Evolutionary conservation across 768 basidiomycete species (phyloP).

Genomic region (Leccinum boreale): DNA sequence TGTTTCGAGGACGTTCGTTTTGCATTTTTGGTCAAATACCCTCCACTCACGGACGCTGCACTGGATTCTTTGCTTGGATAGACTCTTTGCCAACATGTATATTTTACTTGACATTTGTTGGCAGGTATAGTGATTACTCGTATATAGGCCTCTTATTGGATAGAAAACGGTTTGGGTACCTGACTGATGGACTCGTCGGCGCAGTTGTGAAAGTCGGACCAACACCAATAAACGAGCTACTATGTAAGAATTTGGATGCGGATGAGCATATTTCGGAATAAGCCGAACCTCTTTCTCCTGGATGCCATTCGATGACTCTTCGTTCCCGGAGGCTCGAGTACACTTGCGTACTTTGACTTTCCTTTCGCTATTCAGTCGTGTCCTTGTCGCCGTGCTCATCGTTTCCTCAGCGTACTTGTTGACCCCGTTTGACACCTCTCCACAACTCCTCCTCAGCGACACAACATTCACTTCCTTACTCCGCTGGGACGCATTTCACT

Average conservation of each 20-base stretch:
- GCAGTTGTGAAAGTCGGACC: too few relatives aligned
- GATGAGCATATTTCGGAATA: background rate
- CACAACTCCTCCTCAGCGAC: conserved; percentile 17
- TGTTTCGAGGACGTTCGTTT: conserved; percentile 2
- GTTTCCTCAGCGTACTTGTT: conserved; percentile 19
- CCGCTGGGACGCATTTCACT: conserved; percentile 91
- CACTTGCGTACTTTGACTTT: conserved; percentile 23
- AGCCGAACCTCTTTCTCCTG: background rate
- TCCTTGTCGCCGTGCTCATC: conserved; percentile 18
- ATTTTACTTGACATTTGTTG: background rate
- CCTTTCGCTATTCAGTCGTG: conserved; percentile 22
- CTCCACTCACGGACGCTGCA: background rate
- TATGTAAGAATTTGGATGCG: too few relatives aligned
- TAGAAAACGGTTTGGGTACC: too few relatives aligned
- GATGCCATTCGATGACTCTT: background rate
- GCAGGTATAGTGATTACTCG: background rate
- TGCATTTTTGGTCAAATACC: background rate
- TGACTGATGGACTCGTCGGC: too few relatives aligned
- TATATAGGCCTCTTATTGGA: too few relatives aligned
- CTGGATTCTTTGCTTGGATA: background rate
- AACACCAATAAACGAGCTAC: too few relatives aligned
- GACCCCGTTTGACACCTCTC: conserved; percentile 27
- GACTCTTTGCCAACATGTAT: background rate
- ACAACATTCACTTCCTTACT: conserved; percentile 37
- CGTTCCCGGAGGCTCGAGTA: background rate